Evolutionary conservation across 148 eudicot species (phyloP), one percentile per base, ranked within the genome.

Genomic region (Dysphania ambrosioides): DNA sequence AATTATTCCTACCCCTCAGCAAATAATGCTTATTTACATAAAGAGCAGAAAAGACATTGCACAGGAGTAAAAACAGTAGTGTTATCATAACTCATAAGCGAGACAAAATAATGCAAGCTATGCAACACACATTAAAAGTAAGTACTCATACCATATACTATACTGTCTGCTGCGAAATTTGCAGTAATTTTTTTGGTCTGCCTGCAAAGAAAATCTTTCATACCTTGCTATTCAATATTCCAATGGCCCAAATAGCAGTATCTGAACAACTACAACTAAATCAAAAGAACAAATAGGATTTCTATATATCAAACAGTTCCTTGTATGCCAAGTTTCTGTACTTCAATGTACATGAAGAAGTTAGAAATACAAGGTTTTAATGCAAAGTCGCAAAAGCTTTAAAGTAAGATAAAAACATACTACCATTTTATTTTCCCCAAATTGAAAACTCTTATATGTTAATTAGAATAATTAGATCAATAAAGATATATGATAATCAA

Each of bases 81-180:
- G 75, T 53, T 40, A 74, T 72, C 68, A 80, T 30, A 71, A 1
- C 69, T 72, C 68, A 80, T 30, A 71, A 1, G 74, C 66, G 71
- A 72, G 79, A 75, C 75, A 80, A 80, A 71, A 75, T n/a, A n/a
- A n/a, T n/a, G n/a, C n/a, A n/a, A n/a, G n/a, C n/a, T n/a, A n/a
- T 75, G 72, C 12, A 8, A 71, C 72, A 80, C 70, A 74, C 35
- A 68, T 38, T 75, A 64, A 71, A 75, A 57, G 75, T 38, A 75
- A 66, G 41, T 26, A 57, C 66, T 61, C 77, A 76, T 76, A 80
- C 83, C 83, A 56, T 56, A 75, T 15, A 41, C 69, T 42, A 34
- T 27, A 80, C 57, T 80, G 83, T 72, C 77, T 76, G 53, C 83
- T 76, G 79, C 66, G 76, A 76, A 80, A 80, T 66, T 68, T 76